Conservation (phyloP, 768 basidiomycete species). For the Naematelia encephala region DNA sequence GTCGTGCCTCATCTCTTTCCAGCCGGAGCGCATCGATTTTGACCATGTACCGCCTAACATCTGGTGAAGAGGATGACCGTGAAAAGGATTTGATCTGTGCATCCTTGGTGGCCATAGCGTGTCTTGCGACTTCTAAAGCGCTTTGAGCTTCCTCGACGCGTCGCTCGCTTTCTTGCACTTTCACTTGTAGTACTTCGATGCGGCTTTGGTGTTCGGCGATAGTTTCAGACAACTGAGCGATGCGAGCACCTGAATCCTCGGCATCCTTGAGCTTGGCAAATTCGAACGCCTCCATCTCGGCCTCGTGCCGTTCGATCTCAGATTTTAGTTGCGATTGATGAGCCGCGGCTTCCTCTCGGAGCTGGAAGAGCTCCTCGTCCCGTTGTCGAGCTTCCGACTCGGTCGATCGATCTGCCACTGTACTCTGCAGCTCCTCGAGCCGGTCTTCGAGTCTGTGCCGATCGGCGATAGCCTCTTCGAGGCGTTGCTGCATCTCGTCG, state of each 20-base stretch:
- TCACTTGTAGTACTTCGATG: slow-evolving; percentile 13
- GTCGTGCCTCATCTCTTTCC: slow-evolving; percentile 47
- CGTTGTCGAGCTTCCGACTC: slow-evolving; percentile 36
- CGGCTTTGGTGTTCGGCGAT: slow-evolving; percentile 5
- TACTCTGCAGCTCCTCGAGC: slow-evolving; percentile 26
- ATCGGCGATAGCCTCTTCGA: slow-evolving; percentile 17
- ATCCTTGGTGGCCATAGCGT: background rate
- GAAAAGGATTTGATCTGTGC: background rate
- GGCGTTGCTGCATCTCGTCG: slow-evolving; percentile 24
- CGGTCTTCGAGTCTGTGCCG: slow-evolving; percentile 12
- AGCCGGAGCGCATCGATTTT: slow-evolving; percentile 45
- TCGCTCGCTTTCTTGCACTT: background rate
- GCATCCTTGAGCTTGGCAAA: background rate
- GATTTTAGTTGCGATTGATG: slow-evolving; percentile 1
- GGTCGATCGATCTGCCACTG: slow-evolving; percentile 39
- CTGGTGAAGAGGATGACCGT: background rate
- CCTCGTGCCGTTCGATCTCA: slow-evolving; percentile 9
- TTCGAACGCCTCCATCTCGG: slow-evolving; percentile 11
- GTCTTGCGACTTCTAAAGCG: background rate
- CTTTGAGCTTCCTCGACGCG: too few relatives aligned
- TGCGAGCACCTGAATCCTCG: background rate
- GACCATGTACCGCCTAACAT: slow-evolving; percentile 11
- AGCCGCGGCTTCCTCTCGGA: slow-evolving; percentile 16
- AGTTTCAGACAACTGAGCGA: slow-evolving; percentile 1
- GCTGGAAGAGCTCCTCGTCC: slow-evolving; percentile 35